These are phyloP conservation scores for Dissophora ornata DNA, from an alignment of 192 early-diverging fungal species.

Conservation along the genomic window DNA sequence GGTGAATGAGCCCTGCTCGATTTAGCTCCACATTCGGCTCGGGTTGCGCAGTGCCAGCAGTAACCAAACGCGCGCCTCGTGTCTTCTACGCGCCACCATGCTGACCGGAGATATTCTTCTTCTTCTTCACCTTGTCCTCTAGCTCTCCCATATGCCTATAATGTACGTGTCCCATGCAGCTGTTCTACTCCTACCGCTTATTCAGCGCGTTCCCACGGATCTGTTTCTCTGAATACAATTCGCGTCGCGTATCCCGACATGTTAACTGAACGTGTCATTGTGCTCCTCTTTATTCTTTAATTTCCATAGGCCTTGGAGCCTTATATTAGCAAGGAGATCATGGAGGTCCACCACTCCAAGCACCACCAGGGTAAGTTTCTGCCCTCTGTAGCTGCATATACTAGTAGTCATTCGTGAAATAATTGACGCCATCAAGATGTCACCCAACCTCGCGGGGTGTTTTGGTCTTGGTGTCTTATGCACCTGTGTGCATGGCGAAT, in stretches of 20 bases:
- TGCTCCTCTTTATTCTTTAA: neutral
- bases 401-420: neutral
- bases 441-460: too few species aligned
- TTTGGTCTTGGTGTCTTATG: too few species aligned
- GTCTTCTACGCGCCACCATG: too few species aligned
- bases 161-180: conserved; percentile 19
- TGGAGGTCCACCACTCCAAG: conserved; percentile 94
- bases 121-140: neutral
- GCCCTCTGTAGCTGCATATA: neutral
- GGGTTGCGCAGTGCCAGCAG: too few species aligned
- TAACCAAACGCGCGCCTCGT: too few species aligned
- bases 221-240: neutral
- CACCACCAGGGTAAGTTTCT: conserved; percentile 80
- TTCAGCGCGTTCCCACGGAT: conserved; percentile 16
- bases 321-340: conserved; percentile 92
- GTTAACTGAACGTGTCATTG: too few species aligned
- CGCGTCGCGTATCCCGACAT: too few species aligned
- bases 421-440: conserved; percentile 10
- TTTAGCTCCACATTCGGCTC: too few species aligned
- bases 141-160: conserved; percentile 52
- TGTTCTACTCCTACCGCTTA: neutral
- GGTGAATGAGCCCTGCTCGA: neutral
- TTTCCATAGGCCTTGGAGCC: conserved; percentile 85
- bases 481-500: too few species aligned
- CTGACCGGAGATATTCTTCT: too few species aligned